phyloP scores from a whole-genome alignment of 768 basidiomycete species.

The Tulasnella sp. region DNA sequence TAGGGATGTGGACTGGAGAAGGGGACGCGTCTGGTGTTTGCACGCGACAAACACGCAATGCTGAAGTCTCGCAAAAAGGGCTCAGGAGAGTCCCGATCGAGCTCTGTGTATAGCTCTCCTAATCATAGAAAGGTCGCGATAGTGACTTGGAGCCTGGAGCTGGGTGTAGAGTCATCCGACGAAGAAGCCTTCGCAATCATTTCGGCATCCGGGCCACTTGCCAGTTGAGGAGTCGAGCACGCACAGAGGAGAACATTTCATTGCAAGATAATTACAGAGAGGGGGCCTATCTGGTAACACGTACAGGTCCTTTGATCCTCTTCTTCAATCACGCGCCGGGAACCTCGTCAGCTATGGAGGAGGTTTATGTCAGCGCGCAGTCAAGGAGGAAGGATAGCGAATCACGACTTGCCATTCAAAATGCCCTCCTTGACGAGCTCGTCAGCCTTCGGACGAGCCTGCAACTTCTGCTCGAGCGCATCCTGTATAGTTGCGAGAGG shows the following conservation, averaged over 20 bases:
- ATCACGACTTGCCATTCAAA: constrained; percentile 43
- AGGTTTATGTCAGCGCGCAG: background rate
- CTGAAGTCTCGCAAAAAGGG: background rate
- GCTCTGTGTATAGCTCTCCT: background rate
- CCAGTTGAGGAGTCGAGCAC: no score
- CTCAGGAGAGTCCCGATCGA: background rate
- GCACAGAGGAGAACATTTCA: background rate
- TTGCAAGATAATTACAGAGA: background rate
- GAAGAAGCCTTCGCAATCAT: no score
- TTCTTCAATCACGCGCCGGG: background rate
- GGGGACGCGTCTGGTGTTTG: background rate
- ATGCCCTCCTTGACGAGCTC: constrained; percentile 66
- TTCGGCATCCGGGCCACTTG: no score
- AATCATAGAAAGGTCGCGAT: background rate
- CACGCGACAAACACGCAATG: background rate
- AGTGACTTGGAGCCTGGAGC: background rate
- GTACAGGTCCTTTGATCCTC: background rate
- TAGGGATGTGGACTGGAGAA: background rate
- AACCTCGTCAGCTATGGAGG: background rate
- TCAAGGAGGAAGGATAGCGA: background rate
- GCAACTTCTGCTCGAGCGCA: constrained; percentile 59
- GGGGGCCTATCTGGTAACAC: background rate
- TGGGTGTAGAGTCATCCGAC: no score
- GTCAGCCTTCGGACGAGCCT: constrained; percentile 55
- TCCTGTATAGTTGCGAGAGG: constrained; percentile 44